A percentile compares a stretch with the other conserved stretches of the same genome.
phyloP scores from a whole-genome alignment of 306 rosid genomes.

The Quercus gilva region DNA sequence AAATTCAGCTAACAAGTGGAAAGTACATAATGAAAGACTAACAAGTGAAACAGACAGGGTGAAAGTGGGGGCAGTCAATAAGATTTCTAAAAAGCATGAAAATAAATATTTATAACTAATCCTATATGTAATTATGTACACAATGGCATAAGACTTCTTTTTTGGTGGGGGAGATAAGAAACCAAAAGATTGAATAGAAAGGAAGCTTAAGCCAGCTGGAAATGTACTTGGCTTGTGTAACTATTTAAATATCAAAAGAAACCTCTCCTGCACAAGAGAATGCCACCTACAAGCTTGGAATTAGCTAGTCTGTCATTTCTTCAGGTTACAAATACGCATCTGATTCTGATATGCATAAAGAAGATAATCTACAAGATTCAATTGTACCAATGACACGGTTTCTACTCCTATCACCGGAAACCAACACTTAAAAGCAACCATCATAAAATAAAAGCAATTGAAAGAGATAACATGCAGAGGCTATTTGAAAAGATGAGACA shows the following conservation, averaged over 20 bases:
- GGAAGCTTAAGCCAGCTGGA: neutral
- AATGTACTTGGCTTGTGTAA: too few species aligned
- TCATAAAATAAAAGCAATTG: conserved; percentile 12
- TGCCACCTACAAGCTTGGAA: neutral
- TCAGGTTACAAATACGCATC: neutral
- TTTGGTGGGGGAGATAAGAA: neutral
- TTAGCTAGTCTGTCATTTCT: neutral
- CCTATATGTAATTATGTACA: too few species aligned
- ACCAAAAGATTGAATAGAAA: neutral
- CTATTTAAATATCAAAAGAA: neutral
- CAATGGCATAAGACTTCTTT: too few species aligned
- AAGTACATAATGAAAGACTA: neutral
- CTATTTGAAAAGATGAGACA: too few species aligned
- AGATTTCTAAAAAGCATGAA: neutral
- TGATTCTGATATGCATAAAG: neutral
- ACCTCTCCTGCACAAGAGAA: neutral
- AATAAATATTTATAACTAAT: neutral
- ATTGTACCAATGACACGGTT: neutral
- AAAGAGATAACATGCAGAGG: neutral
- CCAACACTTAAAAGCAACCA: conserved; percentile 13
- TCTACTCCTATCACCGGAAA: neutral
- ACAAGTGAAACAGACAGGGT: neutral
- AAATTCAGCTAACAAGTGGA: too few species aligned
- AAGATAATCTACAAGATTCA: neutral
- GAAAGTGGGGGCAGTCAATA: neutral